Evolutionary conservation across 306 rosid species (phyloP), one percentile per base, ranked within the genome.

Genomic region (Ziziphus jujuba): DNA sequence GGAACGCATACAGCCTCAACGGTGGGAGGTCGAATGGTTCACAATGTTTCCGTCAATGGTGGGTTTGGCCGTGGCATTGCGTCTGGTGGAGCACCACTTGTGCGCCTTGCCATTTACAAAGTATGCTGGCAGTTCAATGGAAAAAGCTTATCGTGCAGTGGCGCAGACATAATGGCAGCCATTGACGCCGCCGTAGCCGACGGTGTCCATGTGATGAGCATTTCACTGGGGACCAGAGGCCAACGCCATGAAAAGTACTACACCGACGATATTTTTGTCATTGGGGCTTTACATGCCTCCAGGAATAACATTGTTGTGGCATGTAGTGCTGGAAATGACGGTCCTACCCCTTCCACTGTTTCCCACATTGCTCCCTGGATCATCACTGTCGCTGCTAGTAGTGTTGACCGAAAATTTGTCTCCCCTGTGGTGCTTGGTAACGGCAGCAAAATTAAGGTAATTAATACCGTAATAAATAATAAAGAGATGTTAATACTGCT

Each of bases 1-100:
- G 95, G 97, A 50, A 78, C 87, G 28, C 97, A 90, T 76, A 90
- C 97, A 0, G 67, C 90, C 6, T 90, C 97, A 31, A 90, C 75
- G 1, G 88, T 82, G 0, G 95, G 79, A 16, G 95, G 97, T 4
- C 85, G 85, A 9, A 51, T 38, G 0, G 86, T 90, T 3, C 22
- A 34, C 0, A 67, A 75, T 0, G 88, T 33, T 5, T 74, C 92
- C 0, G 87, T 87, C 56, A 0, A 85, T 0, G 95, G 97, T 2
- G 97, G 92, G 31, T 82, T 75, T 13, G 97, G 90, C 0, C 51
- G 25, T 0, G 97, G 97, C 62, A 80, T 79, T 0, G 95, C 95
- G 68, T 66, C 85, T 0, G 97, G 95, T 0, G 97, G 97, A 0
- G 89, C 95, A 17, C 86, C 97, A 0, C 14, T 82, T 65, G 95